A percentile compares a stretch with the other conserved stretches of the same genome.
Evolutionary conservation across 176 grass and related monocot species (phyloP).

Genomic region (Guadua angustifolia): DNA sequence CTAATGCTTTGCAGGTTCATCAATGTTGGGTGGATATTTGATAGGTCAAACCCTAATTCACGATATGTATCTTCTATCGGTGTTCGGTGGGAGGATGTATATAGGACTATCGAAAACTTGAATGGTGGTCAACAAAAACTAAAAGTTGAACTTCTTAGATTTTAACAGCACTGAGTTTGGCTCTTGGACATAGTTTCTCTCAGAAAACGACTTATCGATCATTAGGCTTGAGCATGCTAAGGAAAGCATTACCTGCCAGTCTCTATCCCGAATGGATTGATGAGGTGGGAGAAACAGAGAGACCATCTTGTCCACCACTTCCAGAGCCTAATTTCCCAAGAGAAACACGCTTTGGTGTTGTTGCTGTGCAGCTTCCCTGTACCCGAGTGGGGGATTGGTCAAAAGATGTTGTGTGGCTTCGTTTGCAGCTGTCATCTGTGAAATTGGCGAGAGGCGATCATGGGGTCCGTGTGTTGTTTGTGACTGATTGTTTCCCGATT

Average conservation of each 20-base stretch:
- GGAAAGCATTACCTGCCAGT: constrained; percentile 72
- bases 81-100: constrained; percentile 69
- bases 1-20: constrained; percentile 63
- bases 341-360: constrained; percentile 59
- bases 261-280: constrained; percentile 96
- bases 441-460: constrained; percentile 71
- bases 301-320: constrained; percentile 69
- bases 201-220: constrained; percentile 66
- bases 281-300: constrained; percentile 87
- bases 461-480: constrained; percentile 71
- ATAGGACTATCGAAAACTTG: constrained; percentile 51
- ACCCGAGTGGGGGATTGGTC: constrained; percentile 62
- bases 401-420: constrained; percentile 77
- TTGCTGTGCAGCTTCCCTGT: constrained; percentile 91
- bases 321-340: constrained; percentile 61
- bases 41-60: constrained; percentile 63
- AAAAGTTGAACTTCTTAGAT: constrained; percentile 71
- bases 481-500: constrained; percentile 81
- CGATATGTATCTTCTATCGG: constrained; percentile 65
- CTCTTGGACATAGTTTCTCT: constrained; percentile 64
- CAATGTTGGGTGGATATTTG: constrained; percentile 84
- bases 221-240: constrained; percentile 67
- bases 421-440: constrained; percentile 78
- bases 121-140: constrained; percentile 51
- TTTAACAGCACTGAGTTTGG: constrained; percentile 76